Evolutionary conservation across 495 filamentous ascomycete genomes (phyloP), one percentile per base, ranked within the genome.

Genomic region (Diplogelasinospora grovesii): DNA sequence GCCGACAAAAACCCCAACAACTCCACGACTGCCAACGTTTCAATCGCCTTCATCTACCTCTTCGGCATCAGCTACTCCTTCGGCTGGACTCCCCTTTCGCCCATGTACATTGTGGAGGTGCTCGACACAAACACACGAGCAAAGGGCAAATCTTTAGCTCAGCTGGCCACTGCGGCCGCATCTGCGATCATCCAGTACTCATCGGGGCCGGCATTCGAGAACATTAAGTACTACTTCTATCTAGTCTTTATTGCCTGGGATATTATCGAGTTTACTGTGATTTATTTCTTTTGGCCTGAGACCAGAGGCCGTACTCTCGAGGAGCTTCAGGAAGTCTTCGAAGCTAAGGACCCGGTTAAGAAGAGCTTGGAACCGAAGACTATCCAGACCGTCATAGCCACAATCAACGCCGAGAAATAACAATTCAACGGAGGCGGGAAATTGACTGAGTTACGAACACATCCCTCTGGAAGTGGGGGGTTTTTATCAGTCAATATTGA

Each of bases 211-310:
- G 77, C 75, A 8, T 70, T 81, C 45, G 60, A 65, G 24, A 57
- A 63, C 28, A 77, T 79, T 32, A 69, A 66, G 9, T 82, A 77
- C 69, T 71, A 77, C 45, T 76, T 74, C 38, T 82, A 81, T 53
- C 65, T 80, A 37, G 60, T 81, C 9, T 78, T 81, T 49, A 69
- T 79, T 33, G 68, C 74, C 51, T 82, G 77, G 78, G 68, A 76
- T 43, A 49, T 72, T 6, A 50, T 79, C 28, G 70, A 79, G 47
- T 63, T 63, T 31, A 66, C 56, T 8, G 44, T 76, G 3, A 81
- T 82, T 33, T 85, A 77, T 55, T 78, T 82, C 48, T 69, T 79
- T 41, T 81, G 79, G 49, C 73, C 79, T 0, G 83, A 87, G 58
- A 86, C 82, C 5, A 73, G 72, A 19, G 74, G 73, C 8, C 73